These are phyloP conservation scores for Neofusicoccum kwambonambiense DNA, from an alignment of 2,329 filamentous ascomycete genomes.

Conservation along the genomic window DNA sequence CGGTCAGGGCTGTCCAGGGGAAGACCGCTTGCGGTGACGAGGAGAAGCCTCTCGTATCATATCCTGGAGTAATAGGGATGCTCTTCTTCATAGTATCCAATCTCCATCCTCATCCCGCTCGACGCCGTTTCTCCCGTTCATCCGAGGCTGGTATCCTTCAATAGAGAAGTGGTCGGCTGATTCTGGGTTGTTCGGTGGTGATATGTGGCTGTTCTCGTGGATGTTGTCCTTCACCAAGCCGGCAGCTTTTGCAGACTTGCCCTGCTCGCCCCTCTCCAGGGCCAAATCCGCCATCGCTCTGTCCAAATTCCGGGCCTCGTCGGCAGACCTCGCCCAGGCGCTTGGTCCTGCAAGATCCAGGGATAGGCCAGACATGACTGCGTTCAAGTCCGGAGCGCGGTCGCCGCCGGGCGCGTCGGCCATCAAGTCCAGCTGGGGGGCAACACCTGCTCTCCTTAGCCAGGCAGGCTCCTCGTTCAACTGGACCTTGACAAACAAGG, in stretches of 20 bases:
- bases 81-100: conserved; percentile 8
- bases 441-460: conserved; percentile 62
- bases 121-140: background rate
- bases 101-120: conserved; percentile 15
- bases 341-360: background rate
- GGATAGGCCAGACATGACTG: conserved; percentile 3
- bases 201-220: conserved; percentile 28
- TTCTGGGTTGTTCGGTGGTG: conserved; percentile 23
- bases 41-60: background rate
- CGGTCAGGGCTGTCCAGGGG: background rate
- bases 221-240: conserved; percentile 33
- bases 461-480: conserved; percentile 81
- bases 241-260: conserved; percentile 27
- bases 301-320: conserved; percentile 20
- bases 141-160: conserved; percentile 37
- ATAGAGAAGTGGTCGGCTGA: conserved; percentile 32
- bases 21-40: background rate
- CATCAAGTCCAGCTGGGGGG: conserved; percentile 37
- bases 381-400: background rate
- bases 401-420: background rate
- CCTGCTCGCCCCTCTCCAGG: conserved; percentile 44
- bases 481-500: conserved; percentile 85
- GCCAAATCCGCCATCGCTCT: conserved; percentile 41
- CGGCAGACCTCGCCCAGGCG: background rate
- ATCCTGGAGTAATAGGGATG: background rate